phyloP scores from a whole-genome alignment of 106 monocot species.

The Cymbidium sinense region DNA sequence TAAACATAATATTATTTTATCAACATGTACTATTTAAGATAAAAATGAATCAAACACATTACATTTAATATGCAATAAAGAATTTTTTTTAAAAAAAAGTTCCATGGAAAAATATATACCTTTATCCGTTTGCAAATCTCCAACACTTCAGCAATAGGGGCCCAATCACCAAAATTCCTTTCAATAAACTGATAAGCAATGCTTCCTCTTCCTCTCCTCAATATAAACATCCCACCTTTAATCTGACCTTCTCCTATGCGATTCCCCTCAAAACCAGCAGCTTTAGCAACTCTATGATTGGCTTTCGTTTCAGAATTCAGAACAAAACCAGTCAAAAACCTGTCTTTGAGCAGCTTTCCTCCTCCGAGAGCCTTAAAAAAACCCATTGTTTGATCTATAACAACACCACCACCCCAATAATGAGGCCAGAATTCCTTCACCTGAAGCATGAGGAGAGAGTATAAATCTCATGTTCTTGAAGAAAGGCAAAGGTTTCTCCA shows the following conservation, averaged over 20 bases:
- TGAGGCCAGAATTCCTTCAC: constrained; percentile 40
- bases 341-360: constrained; percentile 25
- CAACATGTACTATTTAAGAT: no score
- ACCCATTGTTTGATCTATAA: constrained; percentile 27
- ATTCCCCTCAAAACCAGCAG: constrained; percentile 18
- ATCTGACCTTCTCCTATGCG: constrained; percentile 18
- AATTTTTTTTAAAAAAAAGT: neutral
- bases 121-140: constrained; percentile 33
- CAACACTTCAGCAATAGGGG: constrained; percentile 39
- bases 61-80: no score
- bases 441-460: constrained; percentile 4
- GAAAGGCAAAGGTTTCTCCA: no score
- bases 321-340: constrained; percentile 26
- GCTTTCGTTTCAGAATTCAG: constrained; percentile 20
- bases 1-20: no score
- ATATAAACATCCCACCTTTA: constrained; percentile 29
- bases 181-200: constrained; percentile 43
- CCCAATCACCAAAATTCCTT: constrained; percentile 50
- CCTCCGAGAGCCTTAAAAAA: constrained; percentile 43
- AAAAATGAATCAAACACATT: no score
- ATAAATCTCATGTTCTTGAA: constrained; percentile 11
- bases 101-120: neutral
- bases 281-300: constrained; percentile 24
- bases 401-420: constrained; percentile 32
- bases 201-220: constrained; percentile 31